phyloP scores from a whole-genome alignment of 179 eudicot genomes.

The Beta corolliflora region DNA sequence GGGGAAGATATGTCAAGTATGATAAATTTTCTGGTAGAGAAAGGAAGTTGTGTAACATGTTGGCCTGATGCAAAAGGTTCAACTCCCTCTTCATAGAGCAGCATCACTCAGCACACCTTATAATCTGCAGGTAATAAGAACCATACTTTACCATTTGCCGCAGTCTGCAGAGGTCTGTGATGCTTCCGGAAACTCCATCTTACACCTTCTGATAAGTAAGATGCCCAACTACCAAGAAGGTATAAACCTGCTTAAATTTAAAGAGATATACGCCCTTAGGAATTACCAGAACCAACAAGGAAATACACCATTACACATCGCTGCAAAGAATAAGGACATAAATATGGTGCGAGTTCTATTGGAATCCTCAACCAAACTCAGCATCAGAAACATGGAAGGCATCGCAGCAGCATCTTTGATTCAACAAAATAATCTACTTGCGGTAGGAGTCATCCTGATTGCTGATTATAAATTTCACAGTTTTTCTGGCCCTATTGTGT shows the following conservation, averaged over 20 bases:
- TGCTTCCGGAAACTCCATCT: background rate
- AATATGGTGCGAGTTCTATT: constrained; percentile 7
- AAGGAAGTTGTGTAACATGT: constrained; percentile 5
- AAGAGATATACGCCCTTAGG: constrained; percentile 6
- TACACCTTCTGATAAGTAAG: constrained; percentile 20
- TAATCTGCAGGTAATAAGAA: background rate
- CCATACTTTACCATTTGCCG: constrained; percentile 15
- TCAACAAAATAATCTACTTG: background rate
- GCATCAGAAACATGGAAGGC: constrained; percentile 18
- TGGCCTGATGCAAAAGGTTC: constrained; percentile 9
- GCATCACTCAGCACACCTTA: background rate
- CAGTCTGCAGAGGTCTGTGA: constrained; percentile 12
- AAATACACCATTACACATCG: constrained; percentile 29
- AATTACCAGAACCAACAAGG: constrained; percentile 16
- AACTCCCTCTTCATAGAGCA: constrained; percentile 29
- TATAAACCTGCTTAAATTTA: background rate
- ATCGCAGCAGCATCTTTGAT: constrained; percentile 4
- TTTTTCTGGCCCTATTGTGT: too few species aligned
- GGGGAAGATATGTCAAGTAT: background rate
- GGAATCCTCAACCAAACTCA: background rate
- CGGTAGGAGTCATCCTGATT: too few species aligned
- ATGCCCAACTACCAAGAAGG: background rate
- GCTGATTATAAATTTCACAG: too few species aligned
- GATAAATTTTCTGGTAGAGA: background rate
- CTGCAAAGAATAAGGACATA: constrained; percentile 3